Evolutionary conservation across 2,329 filamentous ascomycete species (phyloP), one percentile per base, ranked within the genome.

Genomic region (Penicillium italicum): DNA sequence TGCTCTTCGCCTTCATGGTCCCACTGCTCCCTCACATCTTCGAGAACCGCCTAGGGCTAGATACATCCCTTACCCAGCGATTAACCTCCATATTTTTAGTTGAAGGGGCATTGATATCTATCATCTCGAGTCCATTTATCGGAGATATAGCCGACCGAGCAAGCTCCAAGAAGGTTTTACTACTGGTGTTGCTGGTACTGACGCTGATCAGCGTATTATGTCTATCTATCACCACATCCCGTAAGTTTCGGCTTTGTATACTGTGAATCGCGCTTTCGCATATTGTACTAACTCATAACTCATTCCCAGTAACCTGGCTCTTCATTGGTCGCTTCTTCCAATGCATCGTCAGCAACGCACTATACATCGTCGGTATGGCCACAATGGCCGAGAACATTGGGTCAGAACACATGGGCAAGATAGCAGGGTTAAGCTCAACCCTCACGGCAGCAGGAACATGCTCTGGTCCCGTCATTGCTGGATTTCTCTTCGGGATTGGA

Each of bases 401-500:
- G 11, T 33, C 52, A 12, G 56, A 60, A 26, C 45, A 60, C 28
- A 60, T 59, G 53, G 58, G 56, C 37, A 60, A 60, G 34, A 59
- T 59, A 40, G 53, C 56, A 18, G 58, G 52, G 0, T n/a, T 56
- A 5, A 48, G 28, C 24, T 53, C 56, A 3, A 59, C 50, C 2
- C 24, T 60, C 7, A 45, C 50, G 11, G 18, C 45, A 33, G 60
- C 60, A 3, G 66, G 67, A 6, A 62, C 61, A 12, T 57, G 65
- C 4, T 55, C 57, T 8, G 68, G 67, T 3, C 69, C 69, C 2
- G 60, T 64, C 8, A 41, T 64, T 1, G 54, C 61, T n/a, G 69
- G 69, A 0, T 43, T 66, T 11, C 44, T 71, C 1, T 62, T 69
- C 22, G 54, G 62, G 5, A 33, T 60, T 8, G 50, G 56, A 5